These are phyloP conservation scores for Quercus lobata DNA, from an alignment of 331 rosid species.

Conservation along the genomic window DNA sequence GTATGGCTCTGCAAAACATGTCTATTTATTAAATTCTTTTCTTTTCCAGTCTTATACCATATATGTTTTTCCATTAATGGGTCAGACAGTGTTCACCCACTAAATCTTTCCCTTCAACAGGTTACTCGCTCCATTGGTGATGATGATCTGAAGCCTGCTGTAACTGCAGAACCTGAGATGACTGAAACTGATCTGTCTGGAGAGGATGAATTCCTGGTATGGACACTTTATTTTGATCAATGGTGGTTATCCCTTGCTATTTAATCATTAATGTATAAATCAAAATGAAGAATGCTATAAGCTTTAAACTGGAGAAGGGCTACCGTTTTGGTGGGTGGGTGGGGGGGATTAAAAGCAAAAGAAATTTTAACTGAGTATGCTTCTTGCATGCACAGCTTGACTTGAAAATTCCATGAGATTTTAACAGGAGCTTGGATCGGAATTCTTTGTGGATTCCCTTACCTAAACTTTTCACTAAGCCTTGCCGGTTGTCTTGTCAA, in stretches of 20 bases:
- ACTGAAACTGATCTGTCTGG: slow-evolving; percentile 53
- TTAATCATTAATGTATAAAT: not conserved
- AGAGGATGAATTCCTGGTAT: slow-evolving; percentile 81
- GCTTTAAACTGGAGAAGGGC: too few relatives aligned
- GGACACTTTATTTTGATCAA: slow-evolving; percentile 9
- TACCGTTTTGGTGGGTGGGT: too few relatives aligned
- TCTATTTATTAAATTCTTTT: not conserved
- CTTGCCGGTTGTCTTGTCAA: too few relatives aligned
- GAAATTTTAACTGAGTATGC: too few relatives aligned
- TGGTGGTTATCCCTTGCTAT: not conserved
- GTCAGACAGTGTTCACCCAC: not conserved
- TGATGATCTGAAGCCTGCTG: slow-evolving; percentile 91
- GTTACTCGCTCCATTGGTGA: slow-evolving; percentile 98
- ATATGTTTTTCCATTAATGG: not conserved
- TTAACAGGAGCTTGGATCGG: too few relatives aligned
- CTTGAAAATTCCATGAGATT: too few relatives aligned
- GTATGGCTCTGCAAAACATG: not conserved
- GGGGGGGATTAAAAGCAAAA: too few relatives aligned
- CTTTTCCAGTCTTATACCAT: not conserved
- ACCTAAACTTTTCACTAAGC: too few relatives aligned
- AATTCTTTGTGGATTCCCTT: too few relatives aligned
- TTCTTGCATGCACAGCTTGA: too few relatives aligned
- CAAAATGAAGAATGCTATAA: too few relatives aligned
- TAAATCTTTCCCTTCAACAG: slow-evolving; percentile 25
- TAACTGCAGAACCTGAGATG: slow-evolving; percentile 94